These are phyloP conservation scores for Candida sanyaensis DNA, from an alignment of 1,139 yeast species.

Conservation along the genomic window DNA sequence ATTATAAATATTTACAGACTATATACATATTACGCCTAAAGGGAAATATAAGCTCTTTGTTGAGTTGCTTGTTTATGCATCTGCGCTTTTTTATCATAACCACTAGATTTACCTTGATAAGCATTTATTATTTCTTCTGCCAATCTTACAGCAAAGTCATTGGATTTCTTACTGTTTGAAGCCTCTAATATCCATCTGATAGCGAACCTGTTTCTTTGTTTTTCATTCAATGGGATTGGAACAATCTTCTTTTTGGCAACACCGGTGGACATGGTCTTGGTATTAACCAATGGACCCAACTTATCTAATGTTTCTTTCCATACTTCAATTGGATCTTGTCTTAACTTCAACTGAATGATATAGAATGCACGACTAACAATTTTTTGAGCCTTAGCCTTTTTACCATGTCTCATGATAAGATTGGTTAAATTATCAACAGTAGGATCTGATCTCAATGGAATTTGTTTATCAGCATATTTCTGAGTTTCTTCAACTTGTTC, in stretches of 20 bases:
- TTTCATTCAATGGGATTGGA: conserved; percentile 80
- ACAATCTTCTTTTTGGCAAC: conserved; percentile 79
- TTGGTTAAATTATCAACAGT: conserved; percentile 77
- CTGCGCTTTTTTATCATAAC: conserved; percentile 79
- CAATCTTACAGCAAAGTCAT: conserved; percentile 82
- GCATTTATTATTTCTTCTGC: conserved; percentile 88
- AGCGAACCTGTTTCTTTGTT: conserved; percentile 85
- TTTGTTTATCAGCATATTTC: conserved; percentile 47
- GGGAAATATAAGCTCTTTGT: conserved; percentile 68
- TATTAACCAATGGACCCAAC: conserved; percentile 82
- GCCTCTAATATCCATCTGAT: conserved; percentile 90
- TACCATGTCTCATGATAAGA: conserved; percentile 91
- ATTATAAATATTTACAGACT: background rate
- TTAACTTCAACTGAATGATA: conserved; percentile 68
- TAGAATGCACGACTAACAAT: conserved; percentile 77
- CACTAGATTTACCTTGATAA: conserved; percentile 74
- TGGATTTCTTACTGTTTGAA: conserved; percentile 73
- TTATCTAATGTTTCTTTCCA: conserved; percentile 75
- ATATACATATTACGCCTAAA: conserved; percentile 8
- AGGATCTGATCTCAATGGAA: conserved; percentile 70
- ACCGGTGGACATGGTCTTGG: conserved; percentile 80
- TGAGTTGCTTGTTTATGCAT: conserved; percentile 86
- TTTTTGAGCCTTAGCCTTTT: conserved; percentile 78
- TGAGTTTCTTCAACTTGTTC: conserved; percentile 62
- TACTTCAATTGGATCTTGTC: conserved; percentile 75